Conservation (phyloP, 306 rosid species). For the Vigna hirtella region DNA sequence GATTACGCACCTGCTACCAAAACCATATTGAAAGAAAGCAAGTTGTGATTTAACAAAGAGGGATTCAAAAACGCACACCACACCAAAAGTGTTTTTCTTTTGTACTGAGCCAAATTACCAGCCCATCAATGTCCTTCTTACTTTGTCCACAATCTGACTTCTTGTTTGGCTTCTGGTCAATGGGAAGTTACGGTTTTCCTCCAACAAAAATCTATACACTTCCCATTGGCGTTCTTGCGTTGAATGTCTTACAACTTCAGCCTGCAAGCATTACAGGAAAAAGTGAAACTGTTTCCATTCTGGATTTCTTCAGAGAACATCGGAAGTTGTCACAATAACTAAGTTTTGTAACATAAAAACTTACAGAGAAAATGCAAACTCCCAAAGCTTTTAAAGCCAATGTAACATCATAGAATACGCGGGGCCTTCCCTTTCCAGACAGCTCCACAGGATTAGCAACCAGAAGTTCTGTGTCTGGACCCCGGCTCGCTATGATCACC, state of each 20-base stretch:
- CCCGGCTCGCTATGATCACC: slow-evolving; percentile 72
- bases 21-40: slow-evolving; percentile 31
- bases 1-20: slow-evolving; percentile 8
- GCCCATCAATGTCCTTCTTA: slow-evolving; percentile 83
- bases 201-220: slow-evolving; percentile 82
- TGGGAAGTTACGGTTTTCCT: slow-evolving; percentile 69
- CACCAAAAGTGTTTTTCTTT: slow-evolving; percentile 31
- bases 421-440: slow-evolving; percentile 87
- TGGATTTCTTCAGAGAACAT: slow-evolving; percentile 29
- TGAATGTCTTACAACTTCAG: slow-evolving; percentile 83
- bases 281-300: neutral
- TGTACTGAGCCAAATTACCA: slow-evolving; percentile 58
- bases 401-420: slow-evolving; percentile 85
- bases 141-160: slow-evolving; percentile 74
- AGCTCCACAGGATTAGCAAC: slow-evolving; percentile 91
- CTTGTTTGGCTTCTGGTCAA: slow-evolving; percentile 65
- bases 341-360: slow-evolving; percentile 29
- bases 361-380: slow-evolving; percentile 73
- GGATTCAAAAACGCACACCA: slow-evolving; percentile 33
- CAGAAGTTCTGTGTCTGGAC: slow-evolving; percentile 84
- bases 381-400: slow-evolving; percentile 70
- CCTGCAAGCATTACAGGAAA: slow-evolving; percentile 50
- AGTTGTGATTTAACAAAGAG: slow-evolving; percentile 20
- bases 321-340: neutral
- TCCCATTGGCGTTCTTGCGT: slow-evolving; percentile 85